Percentiles rank a stretch among this genome's conserved stretches.
Evolutionary conservation across 441 rosid genomes (phyloP).

Genomic region (Arabidopsis lyrata): DNA sequence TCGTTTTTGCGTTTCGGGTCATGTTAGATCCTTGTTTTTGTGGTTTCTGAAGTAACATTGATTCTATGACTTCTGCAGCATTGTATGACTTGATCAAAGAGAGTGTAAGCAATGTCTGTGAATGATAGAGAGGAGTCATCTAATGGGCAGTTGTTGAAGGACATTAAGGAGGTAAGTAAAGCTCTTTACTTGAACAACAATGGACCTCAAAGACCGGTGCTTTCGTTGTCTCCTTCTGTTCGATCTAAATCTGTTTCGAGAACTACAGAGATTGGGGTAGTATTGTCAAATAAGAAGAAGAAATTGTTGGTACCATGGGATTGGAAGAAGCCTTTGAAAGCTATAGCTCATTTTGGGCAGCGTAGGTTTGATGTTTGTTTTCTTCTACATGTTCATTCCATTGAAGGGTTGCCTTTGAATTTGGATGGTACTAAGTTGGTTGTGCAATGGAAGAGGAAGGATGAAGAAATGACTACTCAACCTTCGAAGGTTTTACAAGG

Average conservation of each 20-base stretch:
- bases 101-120: constrained; percentile 50
- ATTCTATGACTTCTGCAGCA: constrained; percentile 30
- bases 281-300: constrained; percentile 47
- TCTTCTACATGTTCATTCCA: constrained; percentile 78
- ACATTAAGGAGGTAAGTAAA: constrained; percentile 78
- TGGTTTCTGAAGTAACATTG: constrained; percentile 18
- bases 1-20: background rate
- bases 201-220: constrained; percentile 49
- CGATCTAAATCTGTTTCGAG: constrained; percentile 60
- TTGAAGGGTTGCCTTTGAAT: constrained; percentile 67
- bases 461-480: constrained; percentile 60
- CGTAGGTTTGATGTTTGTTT: constrained; percentile 68
- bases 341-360: constrained; percentile 62
- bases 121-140: constrained; percentile 38
- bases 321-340: constrained; percentile 88
- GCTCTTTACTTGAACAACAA: constrained; percentile 66
- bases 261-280: constrained; percentile 36
- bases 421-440: constrained; percentile 56
- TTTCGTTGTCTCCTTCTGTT: constrained; percentile 48
- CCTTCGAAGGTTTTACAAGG: constrained; percentile 60
- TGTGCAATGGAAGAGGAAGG: constrained; percentile 80
- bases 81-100: constrained; percentile 25
- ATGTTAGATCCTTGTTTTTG: constrained; percentile 4
- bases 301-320: constrained; percentile 60
- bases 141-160: constrained; percentile 64